Evolutionary conservation across 345 rosid genomes (phyloP), one percentile per base, ranked within the genome.

Genomic region (Hibiscus trionum): DNA sequence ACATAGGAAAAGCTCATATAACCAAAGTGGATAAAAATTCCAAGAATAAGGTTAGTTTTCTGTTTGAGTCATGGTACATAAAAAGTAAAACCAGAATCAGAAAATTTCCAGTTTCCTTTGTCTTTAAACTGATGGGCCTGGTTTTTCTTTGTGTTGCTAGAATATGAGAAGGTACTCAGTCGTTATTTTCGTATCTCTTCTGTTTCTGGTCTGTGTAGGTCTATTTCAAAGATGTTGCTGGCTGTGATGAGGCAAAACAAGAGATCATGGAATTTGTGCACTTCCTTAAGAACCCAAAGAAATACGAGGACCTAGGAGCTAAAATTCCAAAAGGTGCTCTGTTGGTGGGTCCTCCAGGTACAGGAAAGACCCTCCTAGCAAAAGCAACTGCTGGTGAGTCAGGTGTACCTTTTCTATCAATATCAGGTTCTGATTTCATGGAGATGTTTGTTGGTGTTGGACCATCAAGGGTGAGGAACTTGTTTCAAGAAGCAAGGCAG

Each of bases 391-490:
- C 98, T 1, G 98, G 96, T 19, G 99, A 92, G 80, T 95, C 97
- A 0, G 97, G 79, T 44, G 99, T 95, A 59, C 99, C 97, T 5
- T 95, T 95, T 69, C 80, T 95, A 10, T 92, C 99, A 2, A 95
- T 92, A 46, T 89, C 97, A 6, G 99, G 98, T 66, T 95, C 99
- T 9, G 99, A 95, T 85, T 95, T 95, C 81, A 88, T 90, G 93
- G 99, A 95, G 86, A 89, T 95, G 98, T 95, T 95, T 83, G 99
- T 95, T 66, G 99, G 98, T 59, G 98, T 95, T 77, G 99, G 99
- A 70, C 99, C 98, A 11, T 92, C 99, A 2, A 89, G 98, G 80
- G 99, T 95, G 46, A 88, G 99, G 77, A 84, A 84, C 77, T 88
- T 95, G 86, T 95, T 95, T 81, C 97, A 90, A 76, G 99, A 95